phyloP scores from a whole-genome alignment of 169 alveolate species.

The Theileria annulata region DNA sequence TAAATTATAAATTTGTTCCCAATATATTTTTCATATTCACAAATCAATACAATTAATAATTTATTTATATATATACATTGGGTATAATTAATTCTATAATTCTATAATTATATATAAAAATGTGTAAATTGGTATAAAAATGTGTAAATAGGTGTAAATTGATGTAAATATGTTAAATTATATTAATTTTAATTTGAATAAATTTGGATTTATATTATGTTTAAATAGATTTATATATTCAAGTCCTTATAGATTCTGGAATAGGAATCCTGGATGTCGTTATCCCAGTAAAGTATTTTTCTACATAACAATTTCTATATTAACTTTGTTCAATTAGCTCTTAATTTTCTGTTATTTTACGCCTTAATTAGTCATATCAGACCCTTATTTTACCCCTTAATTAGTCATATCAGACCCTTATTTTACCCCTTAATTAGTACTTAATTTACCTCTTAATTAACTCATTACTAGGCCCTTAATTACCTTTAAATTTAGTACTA shows the following conservation, averaged over 20 bases:
- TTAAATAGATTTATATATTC: slow-evolving; percentile 17
- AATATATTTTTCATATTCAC: background rate
- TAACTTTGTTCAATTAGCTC: no score
- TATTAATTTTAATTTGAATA: background rate
- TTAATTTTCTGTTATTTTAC: no score
- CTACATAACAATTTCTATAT: background rate
- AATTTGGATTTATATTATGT: background rate
- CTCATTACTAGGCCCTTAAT: no score
- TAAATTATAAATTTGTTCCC: no score
- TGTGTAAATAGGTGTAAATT: no score
- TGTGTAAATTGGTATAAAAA: no score
- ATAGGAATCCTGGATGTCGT: slow-evolving; percentile 60
- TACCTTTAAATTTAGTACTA: background rate
- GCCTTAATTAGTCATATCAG: background rate
- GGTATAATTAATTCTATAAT: no score
- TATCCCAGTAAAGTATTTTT: slow-evolving; percentile 56
- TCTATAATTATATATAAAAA: no score
- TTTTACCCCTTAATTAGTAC: no score
- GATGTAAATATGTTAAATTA: background rate
- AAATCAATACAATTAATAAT: background rate
- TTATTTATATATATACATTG: no score
- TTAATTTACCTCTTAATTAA: no score
- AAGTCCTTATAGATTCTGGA: slow-evolving; percentile 37
- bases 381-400: background rate
- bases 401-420: background rate